A percentile compares a stretch with the other conserved stretches of the same genome.
These are phyloP conservation scores for Cyberlindnera subsufficiens DNA, from an alignment of 805 yeast species.

Conservation along the genomic window DNA sequence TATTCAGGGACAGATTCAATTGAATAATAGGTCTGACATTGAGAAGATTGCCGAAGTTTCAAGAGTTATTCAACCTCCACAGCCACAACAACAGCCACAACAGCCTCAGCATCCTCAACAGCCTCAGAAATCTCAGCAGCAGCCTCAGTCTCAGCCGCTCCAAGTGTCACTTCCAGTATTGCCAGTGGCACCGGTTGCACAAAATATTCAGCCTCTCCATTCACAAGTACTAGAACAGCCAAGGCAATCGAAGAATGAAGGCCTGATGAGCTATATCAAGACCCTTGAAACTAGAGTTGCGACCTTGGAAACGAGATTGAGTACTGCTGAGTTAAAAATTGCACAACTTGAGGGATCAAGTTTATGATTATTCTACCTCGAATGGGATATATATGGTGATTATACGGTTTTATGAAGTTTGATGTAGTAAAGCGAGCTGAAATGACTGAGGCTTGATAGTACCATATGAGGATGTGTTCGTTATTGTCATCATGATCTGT, in stretches of 20 bases:
- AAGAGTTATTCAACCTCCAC: no score
- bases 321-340: conserved; percentile 16
- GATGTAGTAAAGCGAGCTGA: no score
- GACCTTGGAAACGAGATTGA: conserved; percentile 14
- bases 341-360: conserved; percentile 5
- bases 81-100: not conserved
- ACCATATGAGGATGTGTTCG: no score
- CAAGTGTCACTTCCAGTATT: not conserved
- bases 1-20: not conserved
- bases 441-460: no score
- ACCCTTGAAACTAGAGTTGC: conserved; percentile 18
- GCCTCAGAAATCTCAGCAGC: not conserved
- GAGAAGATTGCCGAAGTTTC: not conserved
- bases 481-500: no score
- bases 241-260: conserved; percentile 3
- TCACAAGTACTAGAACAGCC: not conserved
- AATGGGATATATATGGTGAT: no score
- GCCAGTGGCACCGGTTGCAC: not conserved
- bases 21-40: not conserved
- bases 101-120: not conserved
- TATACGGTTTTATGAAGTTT: no score
- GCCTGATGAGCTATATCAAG: conserved; percentile 17
- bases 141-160: no score
- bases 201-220: not conserved
- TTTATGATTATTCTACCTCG: no score